Percentiles rank a stretch among this genome's conserved stretches.
Evolutionary conservation across 805 yeast genomes (phyloP).

Genomic region (Lipomyces starkeyi): DNA sequence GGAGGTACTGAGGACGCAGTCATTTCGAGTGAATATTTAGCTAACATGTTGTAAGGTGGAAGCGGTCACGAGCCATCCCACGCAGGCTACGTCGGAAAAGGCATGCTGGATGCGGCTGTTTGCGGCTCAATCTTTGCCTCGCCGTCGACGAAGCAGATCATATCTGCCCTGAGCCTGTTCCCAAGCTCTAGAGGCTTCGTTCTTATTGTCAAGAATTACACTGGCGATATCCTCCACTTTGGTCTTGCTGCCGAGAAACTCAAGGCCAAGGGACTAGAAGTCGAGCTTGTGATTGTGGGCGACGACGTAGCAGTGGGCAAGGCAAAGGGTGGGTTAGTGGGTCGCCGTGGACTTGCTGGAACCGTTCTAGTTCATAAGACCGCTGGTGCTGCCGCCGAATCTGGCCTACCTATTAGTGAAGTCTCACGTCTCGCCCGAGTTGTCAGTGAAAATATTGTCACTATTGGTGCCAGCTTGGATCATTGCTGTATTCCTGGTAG

Average conservation of each 20-base stretch:
- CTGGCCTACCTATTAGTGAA: too few species aligned
- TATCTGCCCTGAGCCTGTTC: too few species aligned
- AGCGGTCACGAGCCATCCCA: conserved; percentile 96
- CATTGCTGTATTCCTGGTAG: too few species aligned
- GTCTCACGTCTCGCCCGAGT: too few species aligned
- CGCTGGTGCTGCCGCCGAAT: too few species aligned
- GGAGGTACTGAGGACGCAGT: too few species aligned
- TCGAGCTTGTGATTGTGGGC: conserved; percentile 76
- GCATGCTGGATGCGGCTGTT: conserved; percentile 83
- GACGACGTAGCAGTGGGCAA: conserved; percentile 95
- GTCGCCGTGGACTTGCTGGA: conserved; percentile 94
- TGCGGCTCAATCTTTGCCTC: conserved; percentile 90
- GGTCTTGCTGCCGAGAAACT: conserved; percentile 91
- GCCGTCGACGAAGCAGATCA: conserved; percentile 90
- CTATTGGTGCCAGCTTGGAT: too few species aligned
- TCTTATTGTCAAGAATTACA: conserved; percentile 85
- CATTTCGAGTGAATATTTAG: too few species aligned
- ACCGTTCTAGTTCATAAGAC: too few species aligned
- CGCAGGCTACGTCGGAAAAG: conserved; percentile 89
- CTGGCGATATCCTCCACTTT: conserved; percentile 92
- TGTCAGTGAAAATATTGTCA: too few species aligned
- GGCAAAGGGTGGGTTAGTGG: conserved; percentile 86
- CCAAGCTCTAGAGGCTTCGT: too few species aligned
- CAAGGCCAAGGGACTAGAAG: conserved; percentile 74
- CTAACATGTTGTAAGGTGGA: too few species aligned